phyloP scores from a whole-genome alignment of 176 grass and related monocot species.

The Bolboschoenus planiculmis region DNA sequence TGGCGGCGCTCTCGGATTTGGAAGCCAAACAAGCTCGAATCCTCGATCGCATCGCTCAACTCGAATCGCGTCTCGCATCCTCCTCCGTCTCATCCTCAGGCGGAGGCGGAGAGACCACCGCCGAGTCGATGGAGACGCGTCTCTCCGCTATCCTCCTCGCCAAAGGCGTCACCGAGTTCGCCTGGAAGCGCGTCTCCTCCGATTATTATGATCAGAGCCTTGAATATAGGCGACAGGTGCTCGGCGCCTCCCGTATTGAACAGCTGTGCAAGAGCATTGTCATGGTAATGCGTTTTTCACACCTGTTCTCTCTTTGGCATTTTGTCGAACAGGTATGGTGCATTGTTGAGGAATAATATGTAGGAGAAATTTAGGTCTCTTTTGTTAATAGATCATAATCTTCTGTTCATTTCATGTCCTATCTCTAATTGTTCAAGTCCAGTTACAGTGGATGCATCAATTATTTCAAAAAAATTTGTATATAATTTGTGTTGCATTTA shows the following conservation, averaged over 20 bases:
- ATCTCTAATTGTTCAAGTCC: not conserved
- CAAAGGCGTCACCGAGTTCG: constrained; percentile 53
- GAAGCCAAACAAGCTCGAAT: constrained; percentile 51
- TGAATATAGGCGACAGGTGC: constrained; percentile 50
- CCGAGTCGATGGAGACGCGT: constrained; percentile 29
- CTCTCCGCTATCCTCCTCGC: constrained; percentile 44
- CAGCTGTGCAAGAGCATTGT: constrained; percentile 98
- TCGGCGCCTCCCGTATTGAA: constrained; percentile 43
- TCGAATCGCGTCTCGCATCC: constrained; percentile 39
- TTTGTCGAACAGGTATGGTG: constrained; percentile 32
- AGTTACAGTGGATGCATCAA: not conserved
- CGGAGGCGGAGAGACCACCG: not conserved
- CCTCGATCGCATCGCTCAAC: constrained; percentile 46
- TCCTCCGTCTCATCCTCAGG: not conserved
- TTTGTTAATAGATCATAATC: not conserved
- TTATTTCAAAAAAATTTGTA: not conserved
- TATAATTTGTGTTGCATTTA: not conserved
- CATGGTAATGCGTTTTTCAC: constrained; percentile 37
- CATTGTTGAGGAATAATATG: not conserved
- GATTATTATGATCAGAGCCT: constrained; percentile 80
- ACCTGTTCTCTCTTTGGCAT: not conserved
- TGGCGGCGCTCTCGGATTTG: constrained; percentile 48
- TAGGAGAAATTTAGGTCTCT: not conserved
- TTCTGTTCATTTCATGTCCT: not conserved
- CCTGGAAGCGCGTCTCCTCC: constrained; percentile 52